Conservation (phyloP, 306 rosid species). For the barrel medic (Medicago truncatula) region MtrunA17r5.0-ANR NC_053049.1:37412001-37412500, state of each 20-base stretch:
- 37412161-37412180: not conserved
- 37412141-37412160: not conserved
- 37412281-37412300: constrained; percentile 51
- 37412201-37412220: constrained; percentile 53
- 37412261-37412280: constrained; percentile 61
- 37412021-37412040: no score
- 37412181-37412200: constrained; percentile 51
- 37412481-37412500: no score
- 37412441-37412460: no score
- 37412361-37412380: constrained; percentile 13
- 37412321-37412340: constrained; percentile 5
- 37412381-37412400: constrained; percentile 10
- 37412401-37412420: not conserved
- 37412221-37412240: constrained; percentile 46
- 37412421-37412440: not conserved
- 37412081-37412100: no score
- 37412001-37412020: no score
- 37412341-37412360: constrained; percentile 19
- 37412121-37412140: not conserved
- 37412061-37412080: no score
- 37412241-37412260: constrained; percentile 40
- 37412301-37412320: constrained; percentile 56
- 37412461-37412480: no score
- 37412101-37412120: no score
- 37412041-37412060: no score